Conservation (phyloP, 2,329 filamentous ascomycete genomes). For the Neophaeococcomyces mojaviensis region DNA sequence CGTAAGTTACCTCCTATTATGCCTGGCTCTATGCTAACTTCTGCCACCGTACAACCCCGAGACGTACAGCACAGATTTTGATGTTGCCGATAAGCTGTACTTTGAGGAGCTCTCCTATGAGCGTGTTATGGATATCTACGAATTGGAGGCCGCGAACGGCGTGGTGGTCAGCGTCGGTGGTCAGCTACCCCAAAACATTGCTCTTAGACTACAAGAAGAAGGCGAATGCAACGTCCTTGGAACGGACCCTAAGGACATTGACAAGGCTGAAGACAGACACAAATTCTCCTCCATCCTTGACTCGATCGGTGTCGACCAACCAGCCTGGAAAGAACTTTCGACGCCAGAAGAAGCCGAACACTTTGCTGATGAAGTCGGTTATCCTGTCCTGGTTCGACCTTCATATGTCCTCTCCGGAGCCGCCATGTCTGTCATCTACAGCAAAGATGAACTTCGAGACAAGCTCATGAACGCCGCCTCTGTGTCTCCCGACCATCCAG, state of each 20-base stretch:
- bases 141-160: conserved; percentile 74
- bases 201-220: conserved; percentile 82
- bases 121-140: conserved; percentile 97
- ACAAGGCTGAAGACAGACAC: conserved; percentile 95
- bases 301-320: conserved; percentile 93
- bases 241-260: conserved; percentile 87
- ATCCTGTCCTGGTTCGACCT: conserved; percentile 90
- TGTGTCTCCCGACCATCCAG: conserved; percentile 92
- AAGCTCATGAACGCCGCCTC: conserved; percentile 85
- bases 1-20: conserved; percentile 37
- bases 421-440: conserved; percentile 94
- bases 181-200: conserved; percentile 95
- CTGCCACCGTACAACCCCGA: conserved; percentile 57
- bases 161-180: conserved; percentile 95
- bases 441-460: conserved; percentile 80
- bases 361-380: conserved; percentile 78
- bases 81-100: conserved; percentile 83
- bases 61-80: conserved; percentile 76
- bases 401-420: conserved; percentile 94
- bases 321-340: conserved; percentile 94
- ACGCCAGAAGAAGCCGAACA: conserved; percentile 79
- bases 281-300: conserved; percentile 98
- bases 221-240: conserved; percentile 86
- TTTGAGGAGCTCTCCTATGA: conserved; percentile 97
- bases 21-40: conserved; percentile 5